Evolutionary conservation across 2,329 filamentous ascomycete genomes (phyloP), one percentile per base, ranked within the genome.

Genomic region (Cladophialophora yegresii): DNA sequence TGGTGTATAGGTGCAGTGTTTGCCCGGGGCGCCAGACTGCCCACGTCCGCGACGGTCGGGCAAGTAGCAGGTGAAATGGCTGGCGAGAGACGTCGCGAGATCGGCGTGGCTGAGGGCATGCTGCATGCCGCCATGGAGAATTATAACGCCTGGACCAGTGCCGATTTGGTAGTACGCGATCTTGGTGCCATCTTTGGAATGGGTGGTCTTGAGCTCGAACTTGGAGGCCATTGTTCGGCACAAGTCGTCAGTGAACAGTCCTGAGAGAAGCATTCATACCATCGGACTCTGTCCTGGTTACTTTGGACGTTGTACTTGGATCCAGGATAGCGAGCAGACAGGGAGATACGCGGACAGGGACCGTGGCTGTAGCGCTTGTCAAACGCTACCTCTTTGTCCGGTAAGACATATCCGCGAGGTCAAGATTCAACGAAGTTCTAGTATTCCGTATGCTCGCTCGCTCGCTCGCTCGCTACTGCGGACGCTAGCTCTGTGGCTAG

Each of bases 101-200:
- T 65, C 63, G 22, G 23, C 49, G 28, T 65, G 63, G 50, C 63
- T 65, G 53, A 65, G 63, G 30, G 58, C 59, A 22, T 51, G 49
- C 33, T 65, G 63, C 47, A 65, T 62, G 33, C 54, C 63, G 6
- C 63, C 63, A 33, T 65, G 63, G 16, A 65, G 40, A 12, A 65
- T 62, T 4, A 65, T 65, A 9, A 62, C 16, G 20, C 63, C 59
- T 16, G 63, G 59, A 4, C 59, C 59, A 2, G 36, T 7, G 33
- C 59, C 59, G 43, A 62, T 36, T 30, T 65, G 54, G 36, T 65
- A 62, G 51, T 59, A 65, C 8, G 59, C 58, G n/a, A 65, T 57
- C 54, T 62, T 62, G 57, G 63, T 65, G 26, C 63, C 63, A 55
- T 65, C 63, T 23, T 40, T 54, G 9, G 63, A 65, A 26, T 51